phyloP scores from a whole-genome alignment of 2,329 filamentous ascomycete species.

The Chrysosphaeria jannelii region DNA sequence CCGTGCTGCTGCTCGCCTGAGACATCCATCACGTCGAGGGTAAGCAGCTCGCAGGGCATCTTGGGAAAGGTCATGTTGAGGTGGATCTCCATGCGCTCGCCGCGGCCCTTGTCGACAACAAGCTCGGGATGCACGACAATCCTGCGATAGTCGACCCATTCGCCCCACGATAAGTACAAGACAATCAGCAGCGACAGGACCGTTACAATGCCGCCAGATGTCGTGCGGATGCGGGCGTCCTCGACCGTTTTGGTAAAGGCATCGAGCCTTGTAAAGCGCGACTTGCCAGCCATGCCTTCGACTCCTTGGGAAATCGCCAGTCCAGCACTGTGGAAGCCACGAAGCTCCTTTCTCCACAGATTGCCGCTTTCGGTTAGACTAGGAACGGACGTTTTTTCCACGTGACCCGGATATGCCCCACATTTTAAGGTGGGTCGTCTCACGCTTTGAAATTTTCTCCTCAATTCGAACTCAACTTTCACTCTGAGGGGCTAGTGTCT shows the following conservation, averaged over 20 bases:
- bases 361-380: too few species aligned
- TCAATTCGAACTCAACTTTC: too few species aligned
- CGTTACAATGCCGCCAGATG: slow-evolving; percentile 81
- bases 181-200: slow-evolving; percentile 73
- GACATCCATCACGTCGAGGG: slow-evolving; percentile 96
- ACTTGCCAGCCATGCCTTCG: slow-evolving; percentile 81
- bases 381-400: too few species aligned
- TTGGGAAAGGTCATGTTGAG: slow-evolving; percentile 89
- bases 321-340: too few species aligned
- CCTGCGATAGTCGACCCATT: slow-evolving; percentile 81
- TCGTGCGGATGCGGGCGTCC: slow-evolving; percentile 86
- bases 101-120: slow-evolving; percentile 87
- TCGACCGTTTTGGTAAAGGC: slow-evolving; percentile 98
- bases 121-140: slow-evolving; percentile 73
- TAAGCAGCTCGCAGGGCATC: slow-evolving; percentile 81
- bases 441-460: too few species aligned
- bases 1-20: slow-evolving; percentile 91
- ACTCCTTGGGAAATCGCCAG: too few species aligned
- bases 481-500: too few species aligned
- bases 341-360: too few species aligned
- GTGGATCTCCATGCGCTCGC: slow-evolving; percentile 97
- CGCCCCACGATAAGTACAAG: slow-evolving; percentile 67
- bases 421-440: too few species aligned
- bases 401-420: too few species aligned
- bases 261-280: slow-evolving; percentile 83